Base-by-base conservation (phyloP, 495 filamentous ascomycete genomes). In the Penicillium lividum region DNA sequence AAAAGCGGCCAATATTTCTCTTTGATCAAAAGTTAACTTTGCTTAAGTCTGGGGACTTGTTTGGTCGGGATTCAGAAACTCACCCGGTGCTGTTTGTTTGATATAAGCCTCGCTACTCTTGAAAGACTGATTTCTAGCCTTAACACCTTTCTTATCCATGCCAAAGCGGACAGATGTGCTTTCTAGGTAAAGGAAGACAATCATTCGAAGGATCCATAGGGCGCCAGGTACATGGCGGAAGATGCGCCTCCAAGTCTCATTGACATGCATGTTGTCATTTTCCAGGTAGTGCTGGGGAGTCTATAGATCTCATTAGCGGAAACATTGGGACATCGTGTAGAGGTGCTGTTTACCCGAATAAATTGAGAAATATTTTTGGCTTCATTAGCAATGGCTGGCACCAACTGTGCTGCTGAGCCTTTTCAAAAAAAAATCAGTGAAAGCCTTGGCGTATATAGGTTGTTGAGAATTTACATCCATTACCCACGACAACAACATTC, bases 1-100 rank as follows among this genome's bases (percentile, higher is more conserved):
- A 38, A 13, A 4, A 38, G 10, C 4, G 53, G 22, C 53, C 53
- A 56, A 38, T 56, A 56, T 48, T 56, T 15, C 44, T 56, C 53
- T 56, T 30, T 18, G 15, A 29, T 16, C n/a, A 31, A 51, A 22
- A 7, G 34, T 51, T 1, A 51, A 13, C 11, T n/a, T 9, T 30
- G 3, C 48, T 15, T 15, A 33, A 25, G 4, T 13, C 22, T 6
- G 16, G n/a, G 31, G 31, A 33, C 31, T 33, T 10, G 31, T 33
- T 6, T 22, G 31, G 1, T 33, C 31, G 1, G 31, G 9, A n/a
- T 13, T 3, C 22, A 6, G 46, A 15, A 16, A 33, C 43, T 6
- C 40, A 56, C 53, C 44, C 1, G 53, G 53, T 3, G 53, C 53
- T 15, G 6, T 48, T 38, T 36, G 6, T 7, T 7, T 36, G 1